These are phyloP conservation scores for Alternaria novae-zelandiae DNA, from an alignment of 2,329 filamentous ascomycete genomes.

Conservation along the genomic window DNA sequence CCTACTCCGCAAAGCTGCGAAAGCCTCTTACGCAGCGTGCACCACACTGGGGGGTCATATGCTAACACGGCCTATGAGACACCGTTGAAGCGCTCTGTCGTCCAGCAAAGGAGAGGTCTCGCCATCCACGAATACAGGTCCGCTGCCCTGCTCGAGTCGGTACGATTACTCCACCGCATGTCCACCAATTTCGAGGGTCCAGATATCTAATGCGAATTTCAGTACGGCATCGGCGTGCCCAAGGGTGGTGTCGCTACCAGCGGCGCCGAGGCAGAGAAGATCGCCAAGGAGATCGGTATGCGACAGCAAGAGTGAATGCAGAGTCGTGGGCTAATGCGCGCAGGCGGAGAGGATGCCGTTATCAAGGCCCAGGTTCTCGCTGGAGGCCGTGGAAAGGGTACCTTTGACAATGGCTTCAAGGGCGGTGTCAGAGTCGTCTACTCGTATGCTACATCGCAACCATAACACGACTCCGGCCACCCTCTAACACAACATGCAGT, in stretches of 20 bases:
- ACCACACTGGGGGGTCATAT: conserved; percentile 25
- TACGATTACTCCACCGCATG: conserved; percentile 45
- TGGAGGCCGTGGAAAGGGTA: conserved; percentile 96
- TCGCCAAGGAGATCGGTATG: conserved; percentile 86
- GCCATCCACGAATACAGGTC: conserved; percentile 99
- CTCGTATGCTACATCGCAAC: conserved; percentile 64
- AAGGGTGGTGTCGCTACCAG: conserved; percentile 85
- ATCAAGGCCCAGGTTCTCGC: conserved; percentile 99
- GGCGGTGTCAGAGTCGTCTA: conserved; percentile 98
- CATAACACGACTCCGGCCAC: background rate
- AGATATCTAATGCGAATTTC: conserved; percentile 36
- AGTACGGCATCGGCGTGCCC: conserved; percentile 96
- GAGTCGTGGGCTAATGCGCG: conserved; percentile 35
- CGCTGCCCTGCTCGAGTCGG: conserved; percentile 80
- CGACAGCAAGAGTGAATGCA: conserved; percentile 22
- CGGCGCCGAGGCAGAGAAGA: conserved; percentile 84
- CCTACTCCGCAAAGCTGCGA: conserved; percentile 17
- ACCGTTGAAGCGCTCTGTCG: conserved; percentile 61
- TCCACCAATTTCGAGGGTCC: conserved; percentile 6
- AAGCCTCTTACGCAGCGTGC: conserved; percentile 43
- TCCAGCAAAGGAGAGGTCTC: conserved; percentile 85
- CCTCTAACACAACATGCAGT: conserved; percentile 47
- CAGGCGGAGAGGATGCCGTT: conserved; percentile 89
- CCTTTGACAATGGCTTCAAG: conserved; percentile 98
- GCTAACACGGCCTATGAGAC: conserved; percentile 59